Base-by-base conservation (phyloP, 2,329 filamentous ascomycete species). In the Aspergillus spinulosporus region DNA sequence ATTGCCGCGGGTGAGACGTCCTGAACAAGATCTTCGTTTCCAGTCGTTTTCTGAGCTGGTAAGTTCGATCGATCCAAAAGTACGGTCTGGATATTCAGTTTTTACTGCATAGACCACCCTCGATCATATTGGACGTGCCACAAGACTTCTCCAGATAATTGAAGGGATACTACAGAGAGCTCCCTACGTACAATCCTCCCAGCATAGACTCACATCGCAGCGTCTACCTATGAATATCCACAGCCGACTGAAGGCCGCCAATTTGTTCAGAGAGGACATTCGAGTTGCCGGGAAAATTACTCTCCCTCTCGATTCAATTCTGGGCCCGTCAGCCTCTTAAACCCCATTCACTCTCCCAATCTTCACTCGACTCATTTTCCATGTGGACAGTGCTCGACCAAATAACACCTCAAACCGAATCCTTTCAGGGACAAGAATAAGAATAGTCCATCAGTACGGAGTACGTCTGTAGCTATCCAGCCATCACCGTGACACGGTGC, bases 11-110 rank as follows among this genome's bases (percentile, higher is more conserved):
- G 5, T 51, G 50, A 54, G 36, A 51, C 28, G 5, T 28, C 52
- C 40, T 4, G 31, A 29, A 12, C 11, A 4, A 46, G 46, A 52
- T 49, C 36, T 44, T 32, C 21, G 37, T 54, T 44, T 50, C 50
- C 32, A 50, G 55, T 57, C 15, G 37, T 50, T 47, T 56, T 45
- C 29, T 37, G 21, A 37, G 21, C 14, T 9, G 31, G 32, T 47
- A 43, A 47, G 6, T 45, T 31, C 34, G 32, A 50, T 50, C 15
- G 39, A 3, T 45, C 43, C 37, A 56, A 53, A 54, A 54, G 45
- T 53, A 56, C 51, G 21, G n/a, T 36, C 31, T 49, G 21, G 39
- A 40, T 40, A 14, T 37, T 8, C 34, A 12, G 11, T 12, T 12
- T 37, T 12, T 37, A 11, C 34, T 6, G 32, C 6, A 34, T 34